Evolutionary conservation across 2,329 filamentous ascomycete species (phyloP).

Genomic region (Domatiomyces globalis): DNA sequence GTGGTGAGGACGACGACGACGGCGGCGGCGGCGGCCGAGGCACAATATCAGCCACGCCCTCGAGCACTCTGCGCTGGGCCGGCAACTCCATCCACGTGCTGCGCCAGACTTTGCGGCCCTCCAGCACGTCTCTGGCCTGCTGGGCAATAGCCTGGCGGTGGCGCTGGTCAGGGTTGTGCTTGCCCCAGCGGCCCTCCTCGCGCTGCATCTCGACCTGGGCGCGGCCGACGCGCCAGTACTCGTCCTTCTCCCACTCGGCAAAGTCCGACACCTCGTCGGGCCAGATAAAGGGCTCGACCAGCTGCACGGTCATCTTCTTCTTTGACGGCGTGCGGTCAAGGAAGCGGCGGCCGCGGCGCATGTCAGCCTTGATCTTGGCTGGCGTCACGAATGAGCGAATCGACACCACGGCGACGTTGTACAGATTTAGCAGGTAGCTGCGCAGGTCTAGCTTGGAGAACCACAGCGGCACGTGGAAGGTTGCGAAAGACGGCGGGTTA

Average conservation of each 20-base stretch:
- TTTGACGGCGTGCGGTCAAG: conserved; percentile 47
- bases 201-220: conserved; percentile 28
- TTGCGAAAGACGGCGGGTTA: conserved; percentile 65
- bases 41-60: conserved; percentile 1
- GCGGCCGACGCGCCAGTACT: conserved; percentile 39
- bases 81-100: conserved; percentile 32
- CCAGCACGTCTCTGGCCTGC: conserved; percentile 50
- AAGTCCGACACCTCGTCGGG: conserved; percentile 54
- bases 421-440: conserved; percentile 82
- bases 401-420: conserved; percentile 56
- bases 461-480: conserved; percentile 76
- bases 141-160: conserved; percentile 37
- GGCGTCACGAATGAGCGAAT: conserved; percentile 72
- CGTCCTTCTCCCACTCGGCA: conserved; percentile 49
- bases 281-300: conserved; percentile 78
- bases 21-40: background rate
- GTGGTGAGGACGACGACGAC: too few relatives aligned
- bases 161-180: conserved; percentile 27
- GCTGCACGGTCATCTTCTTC: conserved; percentile 92
- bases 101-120: conserved; percentile 48
- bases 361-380: conserved; percentile 27
- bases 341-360: background rate
- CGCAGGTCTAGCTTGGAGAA: conserved; percentile 95
- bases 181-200: conserved; percentile 23
- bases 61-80: conserved; percentile 5